These are phyloP conservation scores for Irineochytrium annulatum DNA, from an alignment of 192 early-diverging fungal genomes.

Conservation along the genomic window DNA sequence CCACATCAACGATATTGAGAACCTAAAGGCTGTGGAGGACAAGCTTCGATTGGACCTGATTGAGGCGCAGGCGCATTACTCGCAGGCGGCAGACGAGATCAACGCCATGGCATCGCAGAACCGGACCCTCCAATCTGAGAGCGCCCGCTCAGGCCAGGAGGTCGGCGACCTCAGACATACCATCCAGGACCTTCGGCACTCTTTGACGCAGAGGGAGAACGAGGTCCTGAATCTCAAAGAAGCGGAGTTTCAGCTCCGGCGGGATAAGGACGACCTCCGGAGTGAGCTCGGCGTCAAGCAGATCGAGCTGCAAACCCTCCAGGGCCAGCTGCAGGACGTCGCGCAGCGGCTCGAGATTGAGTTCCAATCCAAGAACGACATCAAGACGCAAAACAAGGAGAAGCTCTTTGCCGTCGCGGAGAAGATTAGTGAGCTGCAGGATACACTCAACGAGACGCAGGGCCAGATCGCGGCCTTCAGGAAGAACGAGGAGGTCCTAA, in stretches of 20 bases:
- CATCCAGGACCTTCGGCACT: conserved; percentile 15
- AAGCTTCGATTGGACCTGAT: conserved; percentile 35
- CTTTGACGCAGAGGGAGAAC: conserved; percentile 13
- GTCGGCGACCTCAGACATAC: conserved; percentile 15
- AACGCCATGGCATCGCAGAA: conserved; percentile 18
- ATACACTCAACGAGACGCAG: conserved; percentile 34
- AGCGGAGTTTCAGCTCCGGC: conserved; percentile 11
- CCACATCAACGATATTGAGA: conserved; percentile 35
- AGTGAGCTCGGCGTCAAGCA: conserved; percentile 21
- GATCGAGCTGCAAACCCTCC: conserved; percentile 21
- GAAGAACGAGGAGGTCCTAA: conserved; percentile 29
- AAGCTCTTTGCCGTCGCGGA: conserved; percentile 36
- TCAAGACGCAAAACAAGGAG: conserved; percentile 38
- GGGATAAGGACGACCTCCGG: conserved; percentile 24
- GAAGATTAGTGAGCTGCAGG: conserved; percentile 40
- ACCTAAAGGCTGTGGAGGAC: conserved; percentile 26
- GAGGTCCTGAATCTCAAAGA: conserved; percentile 23
- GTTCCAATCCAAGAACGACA: conserved; percentile 24
- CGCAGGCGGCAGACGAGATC: conserved; percentile 12
- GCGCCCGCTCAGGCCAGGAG: conserved; percentile 21
- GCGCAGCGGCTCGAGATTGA: conserved; percentile 27
- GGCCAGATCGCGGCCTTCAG: conserved; percentile 32
- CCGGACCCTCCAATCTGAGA: conserved; percentile 21
- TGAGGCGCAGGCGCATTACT: conserved; percentile 2
- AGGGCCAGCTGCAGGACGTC: conserved; percentile 31